Conservation (phyloP, 129 eudicot genomes). For the Ambrosia artemisiifolia region DNA sequence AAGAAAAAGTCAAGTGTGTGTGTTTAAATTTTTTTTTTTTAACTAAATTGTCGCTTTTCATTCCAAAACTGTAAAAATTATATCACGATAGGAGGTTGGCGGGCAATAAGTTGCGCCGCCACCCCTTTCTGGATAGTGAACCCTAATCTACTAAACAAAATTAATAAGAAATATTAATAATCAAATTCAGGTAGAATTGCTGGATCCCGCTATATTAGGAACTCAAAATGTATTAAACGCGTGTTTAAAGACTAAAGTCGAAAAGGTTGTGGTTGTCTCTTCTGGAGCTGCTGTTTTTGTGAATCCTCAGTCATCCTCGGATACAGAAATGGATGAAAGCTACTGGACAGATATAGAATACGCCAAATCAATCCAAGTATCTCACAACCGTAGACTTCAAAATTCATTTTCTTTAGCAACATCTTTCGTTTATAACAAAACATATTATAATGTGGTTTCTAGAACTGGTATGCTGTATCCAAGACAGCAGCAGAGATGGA, state of each 20-base stretch:
- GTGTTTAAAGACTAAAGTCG: conserved; percentile 32
- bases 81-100: too few relatives aligned
- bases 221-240: conserved; percentile 46
- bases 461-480: conserved; percentile 43
- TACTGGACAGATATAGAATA: conserved; percentile 41
- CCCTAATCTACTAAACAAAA: too few relatives aligned
- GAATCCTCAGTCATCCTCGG: conserved; percentile 40
- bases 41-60: too few relatives aligned
- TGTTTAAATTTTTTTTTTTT: too few relatives aligned
- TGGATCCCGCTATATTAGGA: conserved; percentile 45
- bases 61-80: too few relatives aligned
- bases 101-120: too few relatives aligned
- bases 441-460: neutral
- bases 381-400: neutral
- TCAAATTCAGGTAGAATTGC: conserved; percentile 35
- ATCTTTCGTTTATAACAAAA: neutral
- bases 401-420: neutral
- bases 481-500: conserved; percentile 45
- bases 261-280: conserved; percentile 44
- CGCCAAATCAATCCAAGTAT: conserved; percentile 26
- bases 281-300: conserved; percentile 29
- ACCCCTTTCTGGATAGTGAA: too few relatives aligned
- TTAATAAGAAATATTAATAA: too few relatives aligned
- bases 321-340: conserved; percentile 39
- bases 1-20: too few relatives aligned